Conservation (phyloP, 2,329 filamentous ascomycete genomes). For the Hypoxylon sp. region DNA sequence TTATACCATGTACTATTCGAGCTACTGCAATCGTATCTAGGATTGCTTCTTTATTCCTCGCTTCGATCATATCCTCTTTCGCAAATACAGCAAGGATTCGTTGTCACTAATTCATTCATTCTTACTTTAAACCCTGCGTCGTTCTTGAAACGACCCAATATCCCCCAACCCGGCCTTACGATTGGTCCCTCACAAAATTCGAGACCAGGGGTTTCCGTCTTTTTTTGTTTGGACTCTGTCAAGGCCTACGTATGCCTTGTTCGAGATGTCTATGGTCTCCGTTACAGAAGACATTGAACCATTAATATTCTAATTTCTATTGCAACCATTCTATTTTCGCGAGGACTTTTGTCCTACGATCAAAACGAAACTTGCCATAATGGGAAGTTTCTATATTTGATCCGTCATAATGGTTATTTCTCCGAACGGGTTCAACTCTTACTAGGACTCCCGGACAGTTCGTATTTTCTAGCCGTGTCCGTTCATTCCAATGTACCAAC, state of each 20-base stretch:
- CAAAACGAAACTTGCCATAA: too few species aligned
- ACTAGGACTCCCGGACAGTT: too few species aligned
- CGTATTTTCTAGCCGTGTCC: too few species aligned
- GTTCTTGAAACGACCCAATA: conserved; percentile 32
- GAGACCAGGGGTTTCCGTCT: conserved; percentile 9
- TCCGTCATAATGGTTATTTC: too few species aligned
- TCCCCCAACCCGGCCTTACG: conserved; percentile 6
- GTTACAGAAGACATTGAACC: not conserved
- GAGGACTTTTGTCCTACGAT: too few species aligned
- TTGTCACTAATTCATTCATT: conserved; percentile 13
- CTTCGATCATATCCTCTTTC: not conserved
- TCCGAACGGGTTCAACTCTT: too few species aligned
- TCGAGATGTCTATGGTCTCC: not conserved
- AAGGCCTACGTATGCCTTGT: conserved; percentile 12
- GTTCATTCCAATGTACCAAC: too few species aligned
- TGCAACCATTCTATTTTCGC: too few species aligned
- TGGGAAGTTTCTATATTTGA: too few species aligned
- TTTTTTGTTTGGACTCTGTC: conserved; percentile 21
- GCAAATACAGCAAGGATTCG: conserved; percentile 6
- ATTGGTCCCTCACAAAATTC: conserved; percentile 26
- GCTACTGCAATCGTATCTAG: conserved; percentile 1
- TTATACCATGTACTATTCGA: not conserved
- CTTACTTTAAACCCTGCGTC: conserved; percentile 24
- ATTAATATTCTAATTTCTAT: too few species aligned
- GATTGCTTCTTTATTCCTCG: not conserved